A percentile compares a stretch with the other conserved stretches of the same genome.
These are phyloP conservation scores for Termitomyces titanicus DNA, from an alignment of 768 basidiomycete species.

Conservation along the genomic window DNA sequence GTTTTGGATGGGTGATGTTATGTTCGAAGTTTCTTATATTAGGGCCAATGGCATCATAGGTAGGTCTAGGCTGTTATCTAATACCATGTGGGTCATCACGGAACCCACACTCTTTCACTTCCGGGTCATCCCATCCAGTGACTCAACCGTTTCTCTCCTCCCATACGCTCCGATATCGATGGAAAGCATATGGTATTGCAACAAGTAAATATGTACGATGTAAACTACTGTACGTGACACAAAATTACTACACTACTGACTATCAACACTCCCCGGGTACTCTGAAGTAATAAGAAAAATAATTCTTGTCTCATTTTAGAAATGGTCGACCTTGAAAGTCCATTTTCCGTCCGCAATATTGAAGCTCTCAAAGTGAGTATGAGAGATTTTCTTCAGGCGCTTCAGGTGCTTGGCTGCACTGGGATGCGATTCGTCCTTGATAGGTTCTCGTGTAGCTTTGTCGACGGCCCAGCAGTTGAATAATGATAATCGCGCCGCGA, in stretches of 20 bases:
- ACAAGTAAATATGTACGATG: slow-evolving; percentile 3
- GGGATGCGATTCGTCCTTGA: slow-evolving; percentile 80
- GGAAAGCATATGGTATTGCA: slow-evolving; percentile 7
- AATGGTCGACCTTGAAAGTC: slow-evolving; percentile 94
- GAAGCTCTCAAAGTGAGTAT: slow-evolving; percentile 81
- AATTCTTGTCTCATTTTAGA: slow-evolving; percentile 39
- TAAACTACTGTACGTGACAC: slow-evolving; percentile 13
- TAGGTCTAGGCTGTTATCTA: neutral
- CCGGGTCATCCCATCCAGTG: neutral
- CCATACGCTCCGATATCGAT: neutral
- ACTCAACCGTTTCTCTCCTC: neutral
- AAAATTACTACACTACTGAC: slow-evolving; percentile 9
- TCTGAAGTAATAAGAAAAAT: slow-evolving; percentile 1
- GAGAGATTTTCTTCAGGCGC: slow-evolving; percentile 78
- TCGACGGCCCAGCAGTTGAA: slow-evolving; percentile 85
- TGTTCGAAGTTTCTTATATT: slow-evolving; percentile 1
- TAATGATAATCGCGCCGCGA: slow-evolving; percentile 73
- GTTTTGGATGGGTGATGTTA: neutral
- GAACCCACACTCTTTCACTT: slow-evolving; percentile 1
- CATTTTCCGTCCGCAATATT: slow-evolving; percentile 81
- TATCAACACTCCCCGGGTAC: neutral
- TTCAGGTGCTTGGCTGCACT: slow-evolving; percentile 69
- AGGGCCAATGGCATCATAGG: slow-evolving; percentile 5
- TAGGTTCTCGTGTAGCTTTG: slow-evolving; percentile 86
- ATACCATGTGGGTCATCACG: slow-evolving; percentile 12